Base-by-base conservation (phyloP, 345 rosid species). In the Eucalyptus fibrosa region DNA sequence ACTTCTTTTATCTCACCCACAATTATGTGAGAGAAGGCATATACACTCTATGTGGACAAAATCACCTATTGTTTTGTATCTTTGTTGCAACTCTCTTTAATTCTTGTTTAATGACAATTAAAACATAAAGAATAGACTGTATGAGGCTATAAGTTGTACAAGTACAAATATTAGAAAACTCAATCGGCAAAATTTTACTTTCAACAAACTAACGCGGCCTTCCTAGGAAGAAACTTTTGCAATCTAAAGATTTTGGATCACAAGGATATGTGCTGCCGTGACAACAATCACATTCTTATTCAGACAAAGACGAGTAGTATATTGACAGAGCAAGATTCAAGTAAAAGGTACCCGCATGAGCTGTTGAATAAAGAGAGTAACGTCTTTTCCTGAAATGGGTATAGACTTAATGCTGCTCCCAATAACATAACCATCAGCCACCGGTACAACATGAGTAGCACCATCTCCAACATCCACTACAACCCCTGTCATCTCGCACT, bases 401-500 rank as follows among this genome's bases (percentile, higher is more conserved):
- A 97, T 88, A 4, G 99, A 94, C 92, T 95, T 98, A 88, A 97
- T 98, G 95, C 98, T 95, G 93, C 99, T 96, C 87, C 95, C 98
- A 86, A 98, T 98, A 69, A 98, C 99, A 93, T 98, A 98, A 89
- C 99, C 99, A 88, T 98, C 99, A 88, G 99, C 99, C 90, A 98
- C 99, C 30, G 99, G 99, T 87, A 98, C 99, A 87, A 98, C 93
- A 91, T 94, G 97, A 86, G 98, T 95, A 37, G 99, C 97, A 83
- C 99, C 99, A 91, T 98, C 99, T 90, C 99, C 99, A 92, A 97
- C 95, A 94, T 98, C 99, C 59, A 97, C 98, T 51, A 98, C 98
- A 89, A 98, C 99, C 90, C 99, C 99, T 96, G 99, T 97, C 99
- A 97, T 97, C 97, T 97, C 99, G 94, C 99, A 97, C 99, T 97